Evolutionary conservation across 2,329 filamentous ascomycete genomes (phyloP).

Genomic region (Sodiomyces alkalinus): DNA sequence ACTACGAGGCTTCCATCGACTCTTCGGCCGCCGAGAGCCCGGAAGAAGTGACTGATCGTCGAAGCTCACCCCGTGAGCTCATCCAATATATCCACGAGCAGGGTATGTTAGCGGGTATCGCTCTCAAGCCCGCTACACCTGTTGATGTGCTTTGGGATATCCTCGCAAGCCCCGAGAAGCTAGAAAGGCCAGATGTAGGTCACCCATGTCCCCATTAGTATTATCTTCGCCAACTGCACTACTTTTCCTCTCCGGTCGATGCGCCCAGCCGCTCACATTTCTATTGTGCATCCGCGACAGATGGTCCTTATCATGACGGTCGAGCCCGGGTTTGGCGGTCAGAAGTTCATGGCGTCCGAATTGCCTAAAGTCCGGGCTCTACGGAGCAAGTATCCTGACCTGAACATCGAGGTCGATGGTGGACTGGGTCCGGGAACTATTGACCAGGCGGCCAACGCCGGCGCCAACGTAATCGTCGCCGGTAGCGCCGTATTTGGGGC

Average conservation of each 20-base stretch:
- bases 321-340: slow-evolving; percentile 89
- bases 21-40: slow-evolving; percentile 74
- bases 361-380: slow-evolving; percentile 84
- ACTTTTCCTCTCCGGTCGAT: neutral
- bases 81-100: slow-evolving; percentile 81
- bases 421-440: slow-evolving; percentile 80
- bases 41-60: slow-evolving; percentile 48
- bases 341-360: slow-evolving; percentile 96
- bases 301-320: slow-evolving; percentile 99
- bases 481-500: slow-evolving; percentile 94
- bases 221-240: slow-evolving; percentile 3
- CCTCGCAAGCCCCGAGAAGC: slow-evolving; percentile 54
- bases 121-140: slow-evolving; percentile 82
- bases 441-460: slow-evolving; percentile 84
- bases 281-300: slow-evolving; percentile 27
- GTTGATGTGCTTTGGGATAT: slow-evolving; percentile 91
- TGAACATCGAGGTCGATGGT: slow-evolving; percentile 97
- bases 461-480: slow-evolving; percentile 95
- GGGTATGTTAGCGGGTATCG: slow-evolving; percentile 83
- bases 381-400: slow-evolving; percentile 68
- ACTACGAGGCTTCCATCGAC: slow-evolving; percentile 92
- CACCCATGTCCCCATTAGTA: neutral
- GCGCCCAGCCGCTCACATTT: neutral
- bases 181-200: slow-evolving; percentile 79
- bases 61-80: slow-evolving; percentile 71